phyloP scores from a whole-genome alignment of 1,139 yeast species.

The Suhomyces panamericanus region DNA sequence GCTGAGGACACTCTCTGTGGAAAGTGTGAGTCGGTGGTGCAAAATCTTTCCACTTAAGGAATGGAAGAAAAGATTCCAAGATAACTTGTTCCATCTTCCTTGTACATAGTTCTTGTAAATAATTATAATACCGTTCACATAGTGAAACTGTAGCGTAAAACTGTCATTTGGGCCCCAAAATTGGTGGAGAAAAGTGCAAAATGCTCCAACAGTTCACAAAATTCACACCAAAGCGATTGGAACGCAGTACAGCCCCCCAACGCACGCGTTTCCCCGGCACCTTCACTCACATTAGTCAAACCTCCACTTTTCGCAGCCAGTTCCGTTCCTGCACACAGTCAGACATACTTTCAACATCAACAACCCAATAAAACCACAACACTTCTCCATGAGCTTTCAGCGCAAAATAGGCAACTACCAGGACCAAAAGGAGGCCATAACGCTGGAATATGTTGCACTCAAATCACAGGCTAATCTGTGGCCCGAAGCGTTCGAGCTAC shows the following conservation, averaged over 20 bases:
- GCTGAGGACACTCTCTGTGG: constrained; percentile 57
- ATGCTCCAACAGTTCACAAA: no score
- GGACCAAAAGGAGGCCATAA: constrained; percentile 20
- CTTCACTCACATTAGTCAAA: not conserved
- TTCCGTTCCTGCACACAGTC: not conserved
- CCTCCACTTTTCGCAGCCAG: not conserved
- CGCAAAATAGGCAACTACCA: constrained; percentile 24
- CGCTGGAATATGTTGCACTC: constrained; percentile 18
- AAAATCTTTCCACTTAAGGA: not conserved
- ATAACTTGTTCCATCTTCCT: not conserved
- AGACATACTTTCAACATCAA: not conserved
- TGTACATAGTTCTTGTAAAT: constrained; percentile 5
- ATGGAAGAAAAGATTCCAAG: no score
- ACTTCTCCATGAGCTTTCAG: constrained; percentile 2
- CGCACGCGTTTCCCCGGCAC: no score
- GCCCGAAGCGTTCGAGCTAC: constrained; percentile 18
- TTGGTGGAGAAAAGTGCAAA: no score
- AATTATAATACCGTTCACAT: not conserved
- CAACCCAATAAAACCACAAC: not conserved
- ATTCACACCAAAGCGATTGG: no score
- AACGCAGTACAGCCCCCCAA: no score
- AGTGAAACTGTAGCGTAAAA: no score
- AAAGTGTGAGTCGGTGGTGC: constrained; percentile 55
- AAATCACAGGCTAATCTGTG: constrained; percentile 15
- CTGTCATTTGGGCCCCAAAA: no score